phyloP scores from a whole-genome alignment of 2,329 filamentous ascomycete genomes.

The Fusarium compactum region DNA sequence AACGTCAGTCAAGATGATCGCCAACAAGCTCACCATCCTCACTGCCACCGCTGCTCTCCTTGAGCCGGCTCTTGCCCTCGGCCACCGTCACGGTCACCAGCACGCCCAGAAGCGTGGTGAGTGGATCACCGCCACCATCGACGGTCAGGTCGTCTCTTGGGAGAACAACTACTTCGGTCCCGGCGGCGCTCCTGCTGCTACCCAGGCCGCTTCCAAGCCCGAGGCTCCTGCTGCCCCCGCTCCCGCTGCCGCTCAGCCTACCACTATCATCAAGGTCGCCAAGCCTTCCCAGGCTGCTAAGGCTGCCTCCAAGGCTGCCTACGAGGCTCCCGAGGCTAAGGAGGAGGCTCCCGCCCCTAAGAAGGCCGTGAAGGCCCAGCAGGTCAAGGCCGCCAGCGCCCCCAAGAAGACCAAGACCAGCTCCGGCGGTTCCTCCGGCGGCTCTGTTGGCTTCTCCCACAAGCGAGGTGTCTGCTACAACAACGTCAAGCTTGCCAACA shows the following conservation, averaged over 20 bases:
- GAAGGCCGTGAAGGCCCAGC: conserved; percentile 16
- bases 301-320: conserved; percentile 11
- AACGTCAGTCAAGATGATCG: conserved; percentile 54
- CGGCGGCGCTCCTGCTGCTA: conserved; percentile 42
- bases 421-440: conserved; percentile 16
- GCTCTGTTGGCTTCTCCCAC: conserved; percentile 42
- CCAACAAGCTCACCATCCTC: conserved; percentile 58
- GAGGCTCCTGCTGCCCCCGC: conserved; percentile 20
- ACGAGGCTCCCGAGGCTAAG: conserved; percentile 3
- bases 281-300: conserved; percentile 38
- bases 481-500: conserved; percentile 62
- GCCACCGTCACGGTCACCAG: conserved; percentile 57
- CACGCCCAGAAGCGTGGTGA: conserved; percentile 51
- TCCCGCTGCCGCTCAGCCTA: conserved; percentile 27
- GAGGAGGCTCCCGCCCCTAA: conserved; percentile 12
- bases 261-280: conserved; percentile 45
- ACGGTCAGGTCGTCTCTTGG: conserved; percentile 53
- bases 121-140: conserved; percentile 53
- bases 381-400: conserved; percentile 1
- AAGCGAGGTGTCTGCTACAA: conserved; percentile 81
- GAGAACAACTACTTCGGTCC: conserved; percentile 55
- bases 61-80: conserved; percentile 57
- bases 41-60: conserved; percentile 59
- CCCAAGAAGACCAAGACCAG: conserved; percentile 18
- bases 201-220: conserved; percentile 32